Evolutionary conservation across 2,329 filamentous ascomycete genomes (phyloP).

Genomic region (Alternaria triticina): DNA sequence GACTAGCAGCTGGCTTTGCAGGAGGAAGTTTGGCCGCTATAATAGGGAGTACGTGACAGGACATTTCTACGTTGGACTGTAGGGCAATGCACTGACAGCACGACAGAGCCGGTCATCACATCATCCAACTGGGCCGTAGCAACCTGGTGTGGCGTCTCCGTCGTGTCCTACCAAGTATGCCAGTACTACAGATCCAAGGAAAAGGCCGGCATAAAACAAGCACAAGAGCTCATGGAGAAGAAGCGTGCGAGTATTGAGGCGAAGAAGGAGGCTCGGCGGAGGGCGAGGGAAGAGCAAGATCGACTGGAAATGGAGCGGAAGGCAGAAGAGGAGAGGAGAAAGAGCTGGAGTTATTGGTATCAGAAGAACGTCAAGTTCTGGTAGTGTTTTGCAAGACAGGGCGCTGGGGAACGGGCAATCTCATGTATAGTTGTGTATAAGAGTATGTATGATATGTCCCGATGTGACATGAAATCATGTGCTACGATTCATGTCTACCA

Average conservation of each 20-base stretch:
- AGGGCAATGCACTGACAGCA: constrained; percentile 14
- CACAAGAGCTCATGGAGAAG: constrained; percentile 79
- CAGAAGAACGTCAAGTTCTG: constrained; percentile 47
- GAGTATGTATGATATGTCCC: constrained; percentile 10
- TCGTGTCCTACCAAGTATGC: constrained; percentile 83
- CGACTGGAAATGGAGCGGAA: constrained; percentile 32
- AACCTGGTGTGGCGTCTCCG: constrained; percentile 72
- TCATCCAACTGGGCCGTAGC: constrained; percentile 87
- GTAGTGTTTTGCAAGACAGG: constrained; percentile 14
- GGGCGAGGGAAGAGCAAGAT: constrained; percentile 53
- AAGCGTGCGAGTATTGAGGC: constrained; percentile 63
- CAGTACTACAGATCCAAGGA: constrained; percentile 76
- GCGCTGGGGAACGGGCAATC: neutral
- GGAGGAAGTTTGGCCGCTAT: constrained; percentile 77
- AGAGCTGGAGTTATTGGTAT: constrained; percentile 46
- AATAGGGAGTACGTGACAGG: constrained; percentile 67
- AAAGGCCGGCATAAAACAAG: constrained; percentile 81
- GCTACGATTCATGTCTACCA: neutral
- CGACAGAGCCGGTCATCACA: constrained; percentile 65
- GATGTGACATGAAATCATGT: neutral
- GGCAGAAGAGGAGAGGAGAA: constrained; percentile 43
- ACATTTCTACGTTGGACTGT: neutral
- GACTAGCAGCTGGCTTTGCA: constrained; percentile 79
- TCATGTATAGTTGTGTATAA: constrained; percentile 29
- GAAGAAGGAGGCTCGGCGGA: constrained; percentile 53